A percentile compares a stretch with the other conserved stretches of the same genome.
Evolutionary conservation across 331 rosid genomes (phyloP).

Genomic region (Quercus phellos): DNA sequence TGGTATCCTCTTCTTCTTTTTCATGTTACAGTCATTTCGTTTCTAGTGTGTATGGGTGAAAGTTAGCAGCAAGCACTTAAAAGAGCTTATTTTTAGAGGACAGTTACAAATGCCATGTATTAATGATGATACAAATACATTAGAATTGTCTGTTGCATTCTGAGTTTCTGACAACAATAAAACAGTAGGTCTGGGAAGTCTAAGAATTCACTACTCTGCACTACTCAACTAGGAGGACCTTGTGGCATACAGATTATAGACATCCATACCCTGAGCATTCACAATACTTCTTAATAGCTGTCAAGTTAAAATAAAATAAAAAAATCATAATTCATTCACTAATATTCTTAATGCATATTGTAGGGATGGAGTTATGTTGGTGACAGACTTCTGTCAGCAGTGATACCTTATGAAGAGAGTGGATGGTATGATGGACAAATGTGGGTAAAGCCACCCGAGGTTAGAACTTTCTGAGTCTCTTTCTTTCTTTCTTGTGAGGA

Average conservation of each 20-base stretch:
- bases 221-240: background rate
- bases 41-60: background rate
- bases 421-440: constrained; percentile 99
- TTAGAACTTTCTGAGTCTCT: constrained; percentile 28
- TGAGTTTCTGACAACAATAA: background rate
- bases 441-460: constrained; percentile 99
- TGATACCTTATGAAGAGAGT: constrained; percentile 92
- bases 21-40: background rate
- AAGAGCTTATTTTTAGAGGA: background rate
- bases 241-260: background rate
- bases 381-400: constrained; percentile 92
- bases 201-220: background rate
- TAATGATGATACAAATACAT: background rate
- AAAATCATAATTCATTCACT: background rate
- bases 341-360: constrained; percentile 1
- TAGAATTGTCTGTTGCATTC: background rate
- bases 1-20: constrained; percentile 47
- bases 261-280: background rate
- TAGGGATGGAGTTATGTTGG: constrained; percentile 99
- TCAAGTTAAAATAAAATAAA: background rate
- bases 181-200: background rate
- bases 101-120: background rate
- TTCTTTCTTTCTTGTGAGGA: constrained; percentile 15
- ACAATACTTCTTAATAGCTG: background rate
- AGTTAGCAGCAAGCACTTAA: background rate